These are phyloP conservation scores for Tephrocybe sp. DNA, from an alignment of 768 basidiomycete species.

Conservation along the genomic window DNA sequence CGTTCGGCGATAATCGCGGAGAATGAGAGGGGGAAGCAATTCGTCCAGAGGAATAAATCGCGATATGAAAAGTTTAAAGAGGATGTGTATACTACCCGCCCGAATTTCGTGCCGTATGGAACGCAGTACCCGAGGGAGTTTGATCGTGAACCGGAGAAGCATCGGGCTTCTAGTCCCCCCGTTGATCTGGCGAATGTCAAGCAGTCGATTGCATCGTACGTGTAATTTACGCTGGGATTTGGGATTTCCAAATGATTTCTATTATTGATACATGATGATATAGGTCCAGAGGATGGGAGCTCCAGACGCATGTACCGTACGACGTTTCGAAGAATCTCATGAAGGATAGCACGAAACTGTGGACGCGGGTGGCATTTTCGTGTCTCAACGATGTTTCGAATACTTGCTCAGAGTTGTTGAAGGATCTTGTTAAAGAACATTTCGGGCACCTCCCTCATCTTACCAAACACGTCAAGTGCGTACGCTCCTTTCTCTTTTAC, in stretches of 20 bases:
- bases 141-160: background rate
- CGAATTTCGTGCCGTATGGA: constrained; percentile 32
- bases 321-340: constrained; percentile 30
- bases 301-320: constrained; percentile 33
- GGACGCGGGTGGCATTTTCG: constrained; percentile 23
- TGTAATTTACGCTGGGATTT: no score
- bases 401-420: constrained; percentile 13
- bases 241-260: background rate
- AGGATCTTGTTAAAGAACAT: constrained; percentile 19
- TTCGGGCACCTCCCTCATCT: constrained; percentile 31
- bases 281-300: constrained; percentile 38
- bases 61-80: constrained; percentile 31
- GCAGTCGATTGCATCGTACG: background rate
- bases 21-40: constrained; percentile 25
- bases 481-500: background rate
- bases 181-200: background rate
- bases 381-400: constrained; percentile 30
- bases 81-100: constrained; percentile 35
- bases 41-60: constrained; percentile 33
- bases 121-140: background rate
- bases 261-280: background rate
- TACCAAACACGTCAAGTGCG: constrained; percentile 25
- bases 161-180: background rate
- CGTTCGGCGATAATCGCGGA: constrained; percentile 30
- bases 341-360: constrained; percentile 23